A percentile compares a stretch with the other conserved stretches of the same genome.
These are phyloP conservation scores for Skeletonema grethae DNA, from an alignment of 108 stramenopile species.

Conservation along the genomic window DNA sequence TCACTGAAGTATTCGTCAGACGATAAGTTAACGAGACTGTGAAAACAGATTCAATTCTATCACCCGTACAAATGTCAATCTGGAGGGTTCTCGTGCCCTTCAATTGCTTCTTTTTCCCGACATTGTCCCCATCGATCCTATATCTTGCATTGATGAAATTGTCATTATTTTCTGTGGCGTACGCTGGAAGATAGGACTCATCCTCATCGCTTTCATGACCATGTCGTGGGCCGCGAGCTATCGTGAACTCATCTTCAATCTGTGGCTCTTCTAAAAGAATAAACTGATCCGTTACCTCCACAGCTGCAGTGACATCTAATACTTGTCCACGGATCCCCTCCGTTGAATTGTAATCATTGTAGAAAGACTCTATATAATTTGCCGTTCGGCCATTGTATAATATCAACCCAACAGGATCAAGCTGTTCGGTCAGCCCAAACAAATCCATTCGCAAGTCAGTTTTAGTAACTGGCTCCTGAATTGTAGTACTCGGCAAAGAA, in stretches of 20 bases:
- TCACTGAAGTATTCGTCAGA: slow-evolving; percentile 2
- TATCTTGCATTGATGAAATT: slow-evolving; percentile 3
- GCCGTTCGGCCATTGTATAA: slow-evolving; percentile 27
- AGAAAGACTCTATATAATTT: slow-evolving; percentile 20
- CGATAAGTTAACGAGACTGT: slow-evolving; percentile 11
- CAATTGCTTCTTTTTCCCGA: not conserved
- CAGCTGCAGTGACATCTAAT: slow-evolving; percentile 12
- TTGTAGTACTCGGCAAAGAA: not conserved
- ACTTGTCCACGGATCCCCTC: slow-evolving; percentile 16
- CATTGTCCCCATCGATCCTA: not conserved
- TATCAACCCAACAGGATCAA: not conserved
- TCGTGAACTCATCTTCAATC: not conserved
- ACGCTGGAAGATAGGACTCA: slow-evolving; percentile 3
- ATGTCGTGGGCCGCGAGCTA: not conserved
- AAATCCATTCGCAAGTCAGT: slow-evolving; percentile 17
- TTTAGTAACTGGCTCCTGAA: not conserved
- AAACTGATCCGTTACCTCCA: slow-evolving; percentile 13
- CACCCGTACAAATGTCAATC: not conserved
- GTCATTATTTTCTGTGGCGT: not conserved
- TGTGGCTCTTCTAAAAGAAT: not conserved
- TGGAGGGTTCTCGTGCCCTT: not conserved
- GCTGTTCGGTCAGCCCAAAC: slow-evolving; percentile 15
- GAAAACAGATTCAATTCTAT: not conserved
- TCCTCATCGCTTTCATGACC: not conserved
- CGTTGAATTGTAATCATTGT: slow-evolving; percentile 8